These are phyloP conservation scores for Mycena polygramma DNA, from an alignment of 768 basidiomycete genomes.

Conservation along the genomic window DNA sequence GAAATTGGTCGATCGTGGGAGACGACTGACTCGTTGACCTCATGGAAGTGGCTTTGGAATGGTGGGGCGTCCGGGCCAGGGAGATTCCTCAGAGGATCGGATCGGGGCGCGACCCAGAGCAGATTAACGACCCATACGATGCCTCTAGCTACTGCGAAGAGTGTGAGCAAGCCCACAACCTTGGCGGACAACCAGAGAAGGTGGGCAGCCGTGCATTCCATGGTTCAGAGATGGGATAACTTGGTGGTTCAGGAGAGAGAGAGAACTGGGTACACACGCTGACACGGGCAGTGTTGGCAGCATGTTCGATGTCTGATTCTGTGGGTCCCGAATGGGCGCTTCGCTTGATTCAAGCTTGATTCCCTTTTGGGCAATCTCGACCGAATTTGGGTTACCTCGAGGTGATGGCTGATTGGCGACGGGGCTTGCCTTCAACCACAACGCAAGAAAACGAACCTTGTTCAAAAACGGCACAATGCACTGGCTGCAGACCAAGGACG, in stretches of 20 bases:
- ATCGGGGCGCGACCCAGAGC: conserved; percentile 57
- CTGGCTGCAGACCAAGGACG: too few species aligned
- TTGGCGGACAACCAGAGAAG: conserved; percentile 41
- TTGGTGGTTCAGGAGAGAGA: conserved; percentile 15
- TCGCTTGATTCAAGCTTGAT: too few species aligned
- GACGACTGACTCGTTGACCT: conserved; percentile 60
- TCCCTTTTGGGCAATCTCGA: too few species aligned
- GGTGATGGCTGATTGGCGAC: neutral
- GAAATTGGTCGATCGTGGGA: neutral
- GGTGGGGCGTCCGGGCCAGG: conserved; percentile 60
- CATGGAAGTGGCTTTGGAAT: conserved; percentile 59
- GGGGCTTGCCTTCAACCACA: neutral
- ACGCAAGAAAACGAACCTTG: neutral
- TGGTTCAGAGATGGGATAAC: conserved; percentile 10
- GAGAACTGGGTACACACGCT: conserved; percentile 1
- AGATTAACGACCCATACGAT: conserved; percentile 58
- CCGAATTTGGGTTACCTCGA: neutral
- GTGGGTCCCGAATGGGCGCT: conserved; percentile 16
- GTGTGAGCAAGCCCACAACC: conserved; percentile 44
- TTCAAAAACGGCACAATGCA: neutral
- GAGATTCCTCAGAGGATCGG: conserved; percentile 61
- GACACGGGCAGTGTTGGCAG: neutral
- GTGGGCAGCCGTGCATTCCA: conserved; percentile 28
- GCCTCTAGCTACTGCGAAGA: conserved; percentile 52
- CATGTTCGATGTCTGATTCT: conserved; percentile 17